These are phyloP conservation scores for Neofusicoccum cordaticola DNA, from an alignment of 2,329 filamentous ascomycete genomes.

Conservation along the genomic window DNA sequence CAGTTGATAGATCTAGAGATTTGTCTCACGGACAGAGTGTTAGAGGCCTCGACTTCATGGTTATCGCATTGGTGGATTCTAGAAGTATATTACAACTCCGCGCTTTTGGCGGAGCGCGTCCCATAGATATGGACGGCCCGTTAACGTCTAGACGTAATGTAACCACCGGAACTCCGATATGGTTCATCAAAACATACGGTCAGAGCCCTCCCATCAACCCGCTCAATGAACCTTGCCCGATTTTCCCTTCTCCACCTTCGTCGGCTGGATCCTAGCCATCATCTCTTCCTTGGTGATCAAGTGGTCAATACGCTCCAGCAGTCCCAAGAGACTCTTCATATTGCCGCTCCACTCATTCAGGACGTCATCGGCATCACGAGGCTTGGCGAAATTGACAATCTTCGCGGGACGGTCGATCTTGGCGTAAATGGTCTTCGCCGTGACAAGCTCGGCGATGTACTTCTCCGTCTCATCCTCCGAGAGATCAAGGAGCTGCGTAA, in stretches of 20 bases:
- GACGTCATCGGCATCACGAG: slow-evolving; percentile 89
- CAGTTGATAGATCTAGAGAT: neutral
- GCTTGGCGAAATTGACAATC: slow-evolving; percentile 91
- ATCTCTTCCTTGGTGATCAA: slow-evolving; percentile 99
- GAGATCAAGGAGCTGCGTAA: slow-evolving; percentile 88
- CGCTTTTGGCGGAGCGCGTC: slow-evolving; percentile 3
- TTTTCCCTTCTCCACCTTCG: slow-evolving; percentile 52
- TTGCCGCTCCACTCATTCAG: slow-evolving; percentile 98
- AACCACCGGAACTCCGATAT: slow-evolving; percentile 8
- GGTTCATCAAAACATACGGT: neutral
- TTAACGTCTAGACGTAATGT: slow-evolving; percentile 14
- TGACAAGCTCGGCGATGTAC: slow-evolving; percentile 96
- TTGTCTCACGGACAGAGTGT: neutral
- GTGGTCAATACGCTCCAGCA: slow-evolving; percentile 90
- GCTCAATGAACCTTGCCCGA: slow-evolving; percentile 34
- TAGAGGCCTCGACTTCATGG: neutral
- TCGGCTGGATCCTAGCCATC: slow-evolving; percentile 65
- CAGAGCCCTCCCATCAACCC: slow-evolving; percentile 14
- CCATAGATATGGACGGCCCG: neutral
- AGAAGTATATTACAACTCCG: slow-evolving; percentile 17
- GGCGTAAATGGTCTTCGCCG: slow-evolving; percentile 95
- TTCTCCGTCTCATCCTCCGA: slow-evolving; percentile 96
- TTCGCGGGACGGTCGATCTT: slow-evolving; percentile 94
- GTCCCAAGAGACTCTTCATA: slow-evolving; percentile 87
- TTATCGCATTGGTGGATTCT: slow-evolving; percentile 15